Evolutionary conservation across 2,329 filamentous ascomycete genomes (phyloP).

Genomic region (Raffaelea albimanens): DNA sequence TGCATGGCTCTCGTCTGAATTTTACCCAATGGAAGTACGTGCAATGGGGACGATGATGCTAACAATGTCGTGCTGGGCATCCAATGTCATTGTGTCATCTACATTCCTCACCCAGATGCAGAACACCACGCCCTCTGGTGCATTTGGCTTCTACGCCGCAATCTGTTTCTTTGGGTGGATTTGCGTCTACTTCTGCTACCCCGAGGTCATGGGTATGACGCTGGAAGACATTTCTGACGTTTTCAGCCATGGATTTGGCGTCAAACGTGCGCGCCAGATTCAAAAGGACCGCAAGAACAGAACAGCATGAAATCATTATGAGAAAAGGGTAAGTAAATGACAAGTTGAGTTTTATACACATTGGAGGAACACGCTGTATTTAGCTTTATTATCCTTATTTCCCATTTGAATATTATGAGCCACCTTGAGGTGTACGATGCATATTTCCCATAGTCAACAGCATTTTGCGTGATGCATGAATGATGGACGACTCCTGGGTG

Average conservation of each 20-base stretch:
- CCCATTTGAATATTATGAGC: too few relatives aligned
- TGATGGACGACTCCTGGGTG: too few relatives aligned
- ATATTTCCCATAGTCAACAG: too few relatives aligned
- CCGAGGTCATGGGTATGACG: background rate
- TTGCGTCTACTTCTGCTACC: slow-evolving; percentile 2
- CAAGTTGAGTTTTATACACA: too few relatives aligned
- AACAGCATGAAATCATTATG: too few relatives aligned
- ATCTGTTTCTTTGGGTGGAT: slow-evolving; percentile 1
- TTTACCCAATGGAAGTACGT: slow-evolving; percentile 3
- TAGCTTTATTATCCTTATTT: too few relatives aligned
- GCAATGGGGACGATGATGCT: slow-evolving; percentile 2
- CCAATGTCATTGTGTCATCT: slow-evolving; percentile 2
- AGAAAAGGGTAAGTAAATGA: too few relatives aligned
- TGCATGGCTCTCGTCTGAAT: slow-evolving; percentile 1
- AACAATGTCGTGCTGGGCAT: background rate
- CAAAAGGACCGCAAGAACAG: background rate
- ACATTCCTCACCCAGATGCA: slow-evolving; percentile 3
- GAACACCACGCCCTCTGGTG: background rate
- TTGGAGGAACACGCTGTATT: too few relatives aligned
- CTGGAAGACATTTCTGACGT: background rate
- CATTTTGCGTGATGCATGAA: too few relatives aligned
- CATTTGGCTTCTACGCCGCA: slow-evolving; percentile 3
- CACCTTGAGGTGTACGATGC: too few relatives aligned
- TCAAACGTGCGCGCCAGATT: background rate
- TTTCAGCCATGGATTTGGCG: slow-evolving; percentile 2